A percentile compares a stretch with the other conserved stretches of the same genome.
These are phyloP conservation scores for Exophiala sp. DNA, from an alignment of 2,329 filamentous ascomycete genomes.

Conservation along the genomic window DNA sequence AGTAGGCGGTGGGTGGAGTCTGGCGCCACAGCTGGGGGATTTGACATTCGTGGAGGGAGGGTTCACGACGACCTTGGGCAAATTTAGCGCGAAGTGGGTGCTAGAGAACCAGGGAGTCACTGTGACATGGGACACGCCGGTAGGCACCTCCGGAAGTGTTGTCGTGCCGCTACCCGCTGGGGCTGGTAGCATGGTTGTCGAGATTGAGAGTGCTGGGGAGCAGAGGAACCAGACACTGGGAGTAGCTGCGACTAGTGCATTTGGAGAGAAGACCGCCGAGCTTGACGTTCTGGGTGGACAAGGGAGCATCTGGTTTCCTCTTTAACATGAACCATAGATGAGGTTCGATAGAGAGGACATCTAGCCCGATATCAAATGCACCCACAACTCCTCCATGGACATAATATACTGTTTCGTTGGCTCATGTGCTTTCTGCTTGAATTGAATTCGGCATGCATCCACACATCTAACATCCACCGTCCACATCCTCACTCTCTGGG, in stretches of 20 bases:
- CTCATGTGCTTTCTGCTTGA: neutral
- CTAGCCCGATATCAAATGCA: no score
- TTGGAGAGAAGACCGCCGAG: neutral
- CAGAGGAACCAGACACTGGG: neutral
- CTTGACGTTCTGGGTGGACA: neutral
- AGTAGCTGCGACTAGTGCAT: neutral
- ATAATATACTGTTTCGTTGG: no score
- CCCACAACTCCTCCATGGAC: no score
- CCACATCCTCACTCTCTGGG: constrained; percentile 8
- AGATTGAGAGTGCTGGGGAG: neutral
- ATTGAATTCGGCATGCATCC: no score
- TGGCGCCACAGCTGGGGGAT: constrained; percentile 46
- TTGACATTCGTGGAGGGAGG: constrained; percentile 43
- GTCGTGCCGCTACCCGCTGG: neutral
- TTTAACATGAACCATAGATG: neutral
- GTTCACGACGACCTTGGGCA: constrained; percentile 46
- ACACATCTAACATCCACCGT: no score
- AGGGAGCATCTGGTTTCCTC: neutral
- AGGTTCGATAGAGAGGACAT: no score
- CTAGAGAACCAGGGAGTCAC: neutral
- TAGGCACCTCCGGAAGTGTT: neutral
- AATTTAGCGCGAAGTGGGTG: constrained; percentile 26
- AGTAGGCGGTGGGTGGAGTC: constrained; percentile 41
- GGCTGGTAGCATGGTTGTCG: neutral
- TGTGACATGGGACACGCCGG: neutral